A percentile compares a stretch with the other conserved stretches of the same genome.
Conservation (phyloP, 176 grass and related monocot genomes). For the Aegilops tauschii region DNA sequence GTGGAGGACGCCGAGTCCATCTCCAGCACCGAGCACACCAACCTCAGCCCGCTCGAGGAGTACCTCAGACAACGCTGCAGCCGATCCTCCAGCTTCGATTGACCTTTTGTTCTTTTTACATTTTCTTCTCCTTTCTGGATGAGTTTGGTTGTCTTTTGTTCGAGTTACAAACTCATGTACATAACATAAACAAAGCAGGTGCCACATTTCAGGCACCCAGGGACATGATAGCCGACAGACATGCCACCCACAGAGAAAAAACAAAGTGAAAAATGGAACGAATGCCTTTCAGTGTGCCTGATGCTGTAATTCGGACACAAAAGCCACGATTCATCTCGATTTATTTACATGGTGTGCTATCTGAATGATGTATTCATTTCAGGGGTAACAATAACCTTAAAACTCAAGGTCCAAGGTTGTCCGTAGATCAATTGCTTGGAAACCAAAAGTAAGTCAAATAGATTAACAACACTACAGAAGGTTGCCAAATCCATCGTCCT, state of each 20-base stretch:
- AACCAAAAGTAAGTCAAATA: not conserved
- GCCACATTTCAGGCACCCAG: constrained; percentile 18
- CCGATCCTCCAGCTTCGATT: constrained; percentile 91
- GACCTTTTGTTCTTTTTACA: not conserved
- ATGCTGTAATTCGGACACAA: not conserved
- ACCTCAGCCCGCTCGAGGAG: constrained; percentile 71
- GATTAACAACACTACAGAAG: not conserved
- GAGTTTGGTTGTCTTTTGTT: not conserved
- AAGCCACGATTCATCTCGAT: not conserved
- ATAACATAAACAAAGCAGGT: constrained; percentile 17
- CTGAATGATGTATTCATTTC: not conserved
- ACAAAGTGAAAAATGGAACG: not conserved
- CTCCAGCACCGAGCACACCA: constrained; percentile 68
- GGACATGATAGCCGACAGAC: not conserved
- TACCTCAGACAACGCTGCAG: constrained; percentile 81
- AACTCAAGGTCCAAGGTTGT: not conserved
- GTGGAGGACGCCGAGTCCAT: constrained; percentile 77
- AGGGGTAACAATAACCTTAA: not conserved
- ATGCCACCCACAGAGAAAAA: not conserved
- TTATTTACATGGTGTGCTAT: not conserved
- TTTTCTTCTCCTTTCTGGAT: not conserved
- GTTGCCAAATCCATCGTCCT: not conserved
- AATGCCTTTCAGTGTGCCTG: not conserved
- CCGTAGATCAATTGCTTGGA: not conserved
- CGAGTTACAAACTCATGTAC: constrained; percentile 23